phyloP scores from a whole-genome alignment of 2,329 filamentous ascomycete genomes.

The Pyricularia sp. region DNA sequence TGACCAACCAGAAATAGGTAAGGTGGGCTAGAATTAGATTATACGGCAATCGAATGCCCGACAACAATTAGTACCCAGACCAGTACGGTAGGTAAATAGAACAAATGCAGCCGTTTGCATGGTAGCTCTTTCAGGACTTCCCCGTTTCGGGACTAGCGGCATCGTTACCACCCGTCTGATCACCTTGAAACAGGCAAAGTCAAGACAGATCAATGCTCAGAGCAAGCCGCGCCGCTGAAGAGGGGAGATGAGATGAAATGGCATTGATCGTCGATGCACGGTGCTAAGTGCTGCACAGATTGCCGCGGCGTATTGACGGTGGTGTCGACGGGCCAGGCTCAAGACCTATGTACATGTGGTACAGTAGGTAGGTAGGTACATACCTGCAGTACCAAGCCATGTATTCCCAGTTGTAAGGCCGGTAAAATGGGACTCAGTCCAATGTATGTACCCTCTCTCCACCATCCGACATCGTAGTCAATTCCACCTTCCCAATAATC shows the following conservation, averaged over 20 bases:
- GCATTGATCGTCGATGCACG: background rate
- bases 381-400: too few relatives aligned
- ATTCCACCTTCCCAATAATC: too few relatives aligned
- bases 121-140: background rate
- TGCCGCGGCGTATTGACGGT: background rate
- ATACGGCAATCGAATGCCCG: too few relatives aligned
- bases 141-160: slow-evolving; percentile 9
- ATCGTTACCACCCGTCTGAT: slow-evolving; percentile 3
- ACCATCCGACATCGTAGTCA: too few relatives aligned
- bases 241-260: background rate
- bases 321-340: background rate
- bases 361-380: too few relatives aligned
- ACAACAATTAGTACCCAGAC: too few relatives aligned
- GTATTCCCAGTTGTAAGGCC: too few relatives aligned
- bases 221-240: background rate
- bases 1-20: background rate
- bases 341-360: too few relatives aligned
- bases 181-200: slow-evolving; percentile 12
- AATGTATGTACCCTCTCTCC: too few relatives aligned
- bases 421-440: too few relatives aligned
- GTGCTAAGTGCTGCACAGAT: background rate
- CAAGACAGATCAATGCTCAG: slow-evolving; percentile 10
- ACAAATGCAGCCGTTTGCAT: background rate
- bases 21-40: background rate
- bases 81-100: background rate